Percentiles rank a stretch among this genome's conserved stretches.
Conservation (phyloP, 2,329 filamentous ascomycete species). For the Fusarium multiceps region DNA sequence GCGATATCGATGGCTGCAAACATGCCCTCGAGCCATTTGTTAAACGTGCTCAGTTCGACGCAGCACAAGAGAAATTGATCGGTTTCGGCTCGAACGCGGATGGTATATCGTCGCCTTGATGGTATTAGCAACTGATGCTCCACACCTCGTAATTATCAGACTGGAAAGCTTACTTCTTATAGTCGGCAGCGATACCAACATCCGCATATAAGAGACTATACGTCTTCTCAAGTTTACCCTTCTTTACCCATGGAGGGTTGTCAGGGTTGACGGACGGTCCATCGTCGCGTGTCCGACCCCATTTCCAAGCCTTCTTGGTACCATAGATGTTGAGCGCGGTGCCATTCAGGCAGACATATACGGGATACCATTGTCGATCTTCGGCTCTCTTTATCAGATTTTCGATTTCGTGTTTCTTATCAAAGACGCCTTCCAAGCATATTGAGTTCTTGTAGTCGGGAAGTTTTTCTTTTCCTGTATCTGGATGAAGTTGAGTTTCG, state of each 20-base stretch:
- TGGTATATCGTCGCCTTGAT: slow-evolving; percentile 69
- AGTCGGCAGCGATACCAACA: slow-evolving; percentile 78
- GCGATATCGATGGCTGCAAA: slow-evolving; percentile 81
- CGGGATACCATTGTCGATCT: slow-evolving; percentile 72
- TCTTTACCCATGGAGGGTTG: slow-evolving; percentile 63
- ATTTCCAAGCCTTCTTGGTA: slow-evolving; percentile 67
- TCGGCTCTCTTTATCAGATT: slow-evolving; percentile 71
- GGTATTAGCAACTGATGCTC: slow-evolving; percentile 12
- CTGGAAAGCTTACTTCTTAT: slow-evolving; percentile 68
- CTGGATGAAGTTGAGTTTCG: slow-evolving; percentile 14
- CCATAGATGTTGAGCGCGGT: slow-evolving; percentile 75
- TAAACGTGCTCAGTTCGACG: slow-evolving; percentile 71
- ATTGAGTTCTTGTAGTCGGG: slow-evolving; percentile 69
- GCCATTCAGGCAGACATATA: slow-evolving; percentile 73
- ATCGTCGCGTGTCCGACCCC: slow-evolving; percentile 61
- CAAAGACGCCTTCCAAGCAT: slow-evolving; percentile 66
- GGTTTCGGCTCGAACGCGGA: slow-evolving; percentile 77
- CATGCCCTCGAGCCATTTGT: slow-evolving; percentile 74
- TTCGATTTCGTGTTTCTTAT: slow-evolving; percentile 74
- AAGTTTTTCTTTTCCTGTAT: slow-evolving; percentile 56
- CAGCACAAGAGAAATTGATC: slow-evolving; percentile 80
- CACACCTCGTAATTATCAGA: not conserved
- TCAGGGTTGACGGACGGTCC: slow-evolving; percentile 62
- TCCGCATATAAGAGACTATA: slow-evolving; percentile 82
- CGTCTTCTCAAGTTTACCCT: slow-evolving; percentile 69